Percentiles rank a stretch among this genome's conserved stretches.
Conservation (phyloP, 139 green algal genomes). For the Haematococcus sp. region DNA sequence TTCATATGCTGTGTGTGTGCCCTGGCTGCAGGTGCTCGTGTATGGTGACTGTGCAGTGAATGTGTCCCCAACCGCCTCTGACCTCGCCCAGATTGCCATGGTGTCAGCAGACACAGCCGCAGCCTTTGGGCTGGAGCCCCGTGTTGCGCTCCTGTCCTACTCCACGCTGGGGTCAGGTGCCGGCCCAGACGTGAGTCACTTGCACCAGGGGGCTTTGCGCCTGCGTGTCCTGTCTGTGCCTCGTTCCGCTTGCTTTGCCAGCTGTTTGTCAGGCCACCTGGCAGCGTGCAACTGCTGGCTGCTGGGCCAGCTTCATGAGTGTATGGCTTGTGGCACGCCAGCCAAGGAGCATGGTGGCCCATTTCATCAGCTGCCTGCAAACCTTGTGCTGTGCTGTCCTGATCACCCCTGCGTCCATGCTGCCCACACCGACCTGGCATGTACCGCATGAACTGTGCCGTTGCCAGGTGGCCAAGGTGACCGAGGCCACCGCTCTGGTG, state of each 20-base stretch:
- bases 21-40: constrained; percentile 79
- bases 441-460: no score
- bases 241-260: not conserved
- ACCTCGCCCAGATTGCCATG: constrained; percentile 81
- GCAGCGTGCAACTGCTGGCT: not conserved
- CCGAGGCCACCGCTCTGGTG: constrained; percentile 60
- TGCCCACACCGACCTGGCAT: no score
- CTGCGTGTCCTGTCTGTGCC: not conserved
- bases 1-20: no score
- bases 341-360: no score
- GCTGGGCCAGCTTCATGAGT: not conserved
- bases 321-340: not conserved
- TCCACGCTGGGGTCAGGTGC: constrained; percentile 68
- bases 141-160: constrained; percentile 91
- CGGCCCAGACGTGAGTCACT: constrained; percentile 57
- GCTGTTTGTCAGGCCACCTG: not conserved
- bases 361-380: no score
- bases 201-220: not conserved
- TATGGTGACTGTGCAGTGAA: constrained; percentile 93
- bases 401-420: no score
- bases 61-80: constrained; percentile 63
- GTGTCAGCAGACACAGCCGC: constrained; percentile 74
- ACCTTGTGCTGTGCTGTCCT: no score
- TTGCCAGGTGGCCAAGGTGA: constrained; percentile 73
- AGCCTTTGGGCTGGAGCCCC: constrained; percentile 83